A percentile compares a stretch with the other conserved stretches of the same genome.
Conservation (phyloP, 495 filamentous ascomycete species). For the Bryoglossum gracile region DNA sequence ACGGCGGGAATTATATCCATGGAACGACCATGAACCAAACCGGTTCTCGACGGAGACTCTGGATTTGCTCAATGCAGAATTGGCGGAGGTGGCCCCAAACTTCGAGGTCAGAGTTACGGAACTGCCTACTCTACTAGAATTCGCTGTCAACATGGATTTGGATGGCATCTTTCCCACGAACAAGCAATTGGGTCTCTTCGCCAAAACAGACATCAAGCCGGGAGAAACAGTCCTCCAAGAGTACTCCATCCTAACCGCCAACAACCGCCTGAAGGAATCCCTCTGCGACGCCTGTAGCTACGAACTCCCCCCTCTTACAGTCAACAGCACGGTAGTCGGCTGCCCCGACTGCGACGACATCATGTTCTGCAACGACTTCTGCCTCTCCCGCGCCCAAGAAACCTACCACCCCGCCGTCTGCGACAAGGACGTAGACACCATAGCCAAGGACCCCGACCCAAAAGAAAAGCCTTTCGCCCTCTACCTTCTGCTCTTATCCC, state of each 20-base stretch:
- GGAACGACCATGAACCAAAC: slow-evolving; percentile 86
- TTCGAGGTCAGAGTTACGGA: slow-evolving; percentile 63
- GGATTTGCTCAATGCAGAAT: slow-evolving; percentile 54
- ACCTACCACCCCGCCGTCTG: slow-evolving; percentile 84
- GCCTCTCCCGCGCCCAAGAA: slow-evolving; percentile 60
- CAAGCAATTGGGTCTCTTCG: slow-evolving; percentile 82
- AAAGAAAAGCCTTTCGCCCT: slow-evolving; percentile 67
- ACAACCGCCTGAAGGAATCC: slow-evolving; percentile 69
- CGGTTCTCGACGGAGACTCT: slow-evolving; percentile 66
- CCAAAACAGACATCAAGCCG: slow-evolving; percentile 68
- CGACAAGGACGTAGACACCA: slow-evolving; percentile 70
- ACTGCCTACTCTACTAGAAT: slow-evolving; percentile 58
- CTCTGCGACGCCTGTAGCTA: slow-evolving; percentile 79
- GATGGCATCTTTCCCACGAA: slow-evolving; percentile 44
- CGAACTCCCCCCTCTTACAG: slow-evolving; percentile 56
- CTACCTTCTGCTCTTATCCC: slow-evolving; percentile 70
- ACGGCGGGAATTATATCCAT: slow-evolving; percentile 84
- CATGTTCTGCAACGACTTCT: slow-evolving; percentile 76
- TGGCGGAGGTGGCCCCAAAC: slow-evolving; percentile 59
- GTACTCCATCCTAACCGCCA: slow-evolving; percentile 73
- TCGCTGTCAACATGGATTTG: slow-evolving; percentile 33
- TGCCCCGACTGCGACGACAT: slow-evolving; percentile 76
- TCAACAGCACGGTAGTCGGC: slow-evolving; percentile 39
- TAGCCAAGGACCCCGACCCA: slow-evolving; percentile 70
- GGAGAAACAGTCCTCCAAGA: slow-evolving; percentile 75